These are phyloP conservation scores for Ophiocordyceps camponoti-leonardi DNA, from an alignment of 2,329 filamentous ascomycete genomes.

Conservation along the genomic window DNA sequence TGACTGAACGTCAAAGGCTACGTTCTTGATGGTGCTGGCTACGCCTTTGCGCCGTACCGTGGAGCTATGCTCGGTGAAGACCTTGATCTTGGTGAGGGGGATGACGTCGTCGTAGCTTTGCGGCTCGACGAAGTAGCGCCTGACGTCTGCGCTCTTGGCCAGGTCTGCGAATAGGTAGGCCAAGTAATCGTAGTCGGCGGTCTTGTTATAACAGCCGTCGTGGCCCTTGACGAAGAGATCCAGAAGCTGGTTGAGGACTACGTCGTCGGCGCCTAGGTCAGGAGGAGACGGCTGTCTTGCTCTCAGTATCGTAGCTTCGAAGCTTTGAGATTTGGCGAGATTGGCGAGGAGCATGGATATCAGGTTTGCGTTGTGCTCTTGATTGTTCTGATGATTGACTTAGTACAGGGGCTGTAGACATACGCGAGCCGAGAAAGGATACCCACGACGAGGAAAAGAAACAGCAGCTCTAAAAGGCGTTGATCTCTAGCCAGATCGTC, in stretches of 20 bases:
- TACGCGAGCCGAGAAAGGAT: not conserved
- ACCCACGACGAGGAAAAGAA: constrained; percentile 58
- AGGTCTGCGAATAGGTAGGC: constrained; percentile 90
- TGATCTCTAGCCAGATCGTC: constrained; percentile 61
- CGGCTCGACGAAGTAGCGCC: constrained; percentile 55
- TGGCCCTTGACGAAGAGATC: constrained; percentile 93
- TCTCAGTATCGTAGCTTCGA: constrained; percentile 46
- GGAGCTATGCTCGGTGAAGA: constrained; percentile 84
- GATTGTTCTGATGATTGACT: constrained; percentile 32
- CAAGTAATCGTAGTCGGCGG: constrained; percentile 81
- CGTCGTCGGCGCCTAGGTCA: constrained; percentile 52
- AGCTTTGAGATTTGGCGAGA: constrained; percentile 59
- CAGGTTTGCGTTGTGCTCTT: constrained; percentile 70
- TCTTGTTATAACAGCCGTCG: constrained; percentile 64
- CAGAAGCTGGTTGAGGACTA: constrained; percentile 76
- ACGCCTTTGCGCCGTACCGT: constrained; percentile 79
- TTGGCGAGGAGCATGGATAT: constrained; percentile 89
- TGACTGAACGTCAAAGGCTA: constrained; percentile 62
- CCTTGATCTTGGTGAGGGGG: constrained; percentile 81
- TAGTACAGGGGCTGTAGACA: not conserved
- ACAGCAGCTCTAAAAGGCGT: constrained; percentile 57
- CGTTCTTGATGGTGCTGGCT: constrained; percentile 90
- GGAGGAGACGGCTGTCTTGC: constrained; percentile 52
- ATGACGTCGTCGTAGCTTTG: constrained; percentile 68
- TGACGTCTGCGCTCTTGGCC: constrained; percentile 60